Evolutionary conservation across 352 stramenopile genomes (phyloP).

Genomic region (Pythium rishiriense): DNA sequence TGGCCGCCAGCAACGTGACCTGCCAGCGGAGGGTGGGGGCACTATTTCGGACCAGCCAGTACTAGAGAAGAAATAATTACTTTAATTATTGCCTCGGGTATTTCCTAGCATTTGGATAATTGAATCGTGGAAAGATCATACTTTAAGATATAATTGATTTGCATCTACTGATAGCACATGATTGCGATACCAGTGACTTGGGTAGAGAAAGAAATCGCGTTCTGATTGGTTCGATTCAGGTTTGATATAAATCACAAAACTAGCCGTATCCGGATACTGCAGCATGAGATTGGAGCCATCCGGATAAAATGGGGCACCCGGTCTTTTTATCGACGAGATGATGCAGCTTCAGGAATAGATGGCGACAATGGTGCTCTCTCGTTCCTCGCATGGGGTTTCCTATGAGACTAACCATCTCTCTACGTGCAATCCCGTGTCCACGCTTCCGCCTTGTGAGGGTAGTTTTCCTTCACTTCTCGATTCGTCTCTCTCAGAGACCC

Average conservation of each 20-base stretch:
- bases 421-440: too few relatives aligned
- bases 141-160: too few relatives aligned
- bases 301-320: neutral
- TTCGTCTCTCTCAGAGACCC: too few relatives aligned
- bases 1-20: slow-evolving; percentile 19
- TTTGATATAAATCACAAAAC: neutral
- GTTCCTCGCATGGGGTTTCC: neutral
- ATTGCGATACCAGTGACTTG: neutral
- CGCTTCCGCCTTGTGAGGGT: neutral
- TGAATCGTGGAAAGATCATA: too few relatives aligned
- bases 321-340: slow-evolving; percentile 8
- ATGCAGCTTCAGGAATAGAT: slow-evolving; percentile 1
- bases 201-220: too few relatives aligned
- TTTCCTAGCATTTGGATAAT: too few relatives aligned
- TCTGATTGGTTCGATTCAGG: neutral
- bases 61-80: too few relatives aligned
- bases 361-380: neutral
- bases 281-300: neutral
- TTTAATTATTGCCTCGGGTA: too few relatives aligned
- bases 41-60: neutral
- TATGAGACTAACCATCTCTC: too few relatives aligned
- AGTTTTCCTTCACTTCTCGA: neutral
- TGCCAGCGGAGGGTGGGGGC: neutral
- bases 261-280: neutral
- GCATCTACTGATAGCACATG: neutral